Evolutionary conservation across 2,329 filamentous ascomycete species (phyloP).

Genomic region (Fusarium kyushuense): DNA sequence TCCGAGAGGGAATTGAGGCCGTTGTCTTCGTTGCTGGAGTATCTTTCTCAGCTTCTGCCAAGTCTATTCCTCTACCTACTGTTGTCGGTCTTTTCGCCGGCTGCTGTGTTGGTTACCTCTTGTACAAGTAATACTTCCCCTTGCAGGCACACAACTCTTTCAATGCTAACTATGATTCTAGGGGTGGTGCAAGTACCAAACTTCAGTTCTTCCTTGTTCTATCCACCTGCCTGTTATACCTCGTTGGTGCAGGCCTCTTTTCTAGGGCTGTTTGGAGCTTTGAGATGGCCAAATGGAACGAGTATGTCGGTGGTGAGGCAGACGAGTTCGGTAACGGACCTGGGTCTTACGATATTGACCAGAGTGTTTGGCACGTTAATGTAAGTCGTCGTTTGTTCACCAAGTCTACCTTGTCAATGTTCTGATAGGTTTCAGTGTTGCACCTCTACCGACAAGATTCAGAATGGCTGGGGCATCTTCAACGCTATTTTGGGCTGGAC

Average conservation of each 20-base stretch:
- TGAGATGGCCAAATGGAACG: constrained; percentile 76
- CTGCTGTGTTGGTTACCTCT: constrained; percentile 73
- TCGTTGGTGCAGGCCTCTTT: constrained; percentile 85
- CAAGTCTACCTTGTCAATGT: background rate
- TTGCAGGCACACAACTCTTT: background rate
- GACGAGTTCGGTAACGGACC: constrained; percentile 67
- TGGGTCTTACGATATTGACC: constrained; percentile 82
- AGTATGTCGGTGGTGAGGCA: constrained; percentile 69
- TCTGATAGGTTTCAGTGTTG: constrained; percentile 68
- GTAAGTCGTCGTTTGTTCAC: constrained; percentile 57
- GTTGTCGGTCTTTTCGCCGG: constrained; percentile 78
- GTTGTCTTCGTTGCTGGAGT: constrained; percentile 90
- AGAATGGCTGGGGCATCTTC: constrained; percentile 88
- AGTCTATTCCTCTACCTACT: constrained; percentile 81
- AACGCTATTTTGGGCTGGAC: constrained; percentile 89
- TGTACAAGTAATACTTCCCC: constrained; percentile 75
- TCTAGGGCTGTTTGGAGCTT: constrained; percentile 82
- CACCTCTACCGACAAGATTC: constrained; percentile 76
- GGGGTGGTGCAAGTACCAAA: constrained; percentile 58
- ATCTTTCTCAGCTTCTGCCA: constrained; percentile 78
- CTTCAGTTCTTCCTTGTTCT: constrained; percentile 81
- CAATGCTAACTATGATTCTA: constrained; percentile 34
- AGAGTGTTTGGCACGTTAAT: constrained; percentile 86
- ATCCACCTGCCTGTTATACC: constrained; percentile 85
- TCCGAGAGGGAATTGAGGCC: constrained; percentile 87